phyloP scores from a whole-genome alignment of 768 basidiomycete genomes.

The Gymnopilus dilepis region DNA sequence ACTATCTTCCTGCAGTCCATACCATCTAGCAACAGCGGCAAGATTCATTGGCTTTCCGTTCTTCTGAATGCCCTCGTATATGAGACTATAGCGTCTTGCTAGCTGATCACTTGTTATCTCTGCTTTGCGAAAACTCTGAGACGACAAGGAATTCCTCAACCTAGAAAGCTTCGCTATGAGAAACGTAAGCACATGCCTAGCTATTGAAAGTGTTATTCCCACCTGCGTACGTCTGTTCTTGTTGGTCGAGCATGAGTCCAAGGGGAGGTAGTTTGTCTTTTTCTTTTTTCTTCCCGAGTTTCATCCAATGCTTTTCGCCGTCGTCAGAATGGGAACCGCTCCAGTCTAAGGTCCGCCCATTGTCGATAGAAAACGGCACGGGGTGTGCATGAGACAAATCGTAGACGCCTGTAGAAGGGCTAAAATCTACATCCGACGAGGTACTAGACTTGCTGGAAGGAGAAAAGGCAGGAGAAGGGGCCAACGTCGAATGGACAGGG shows the following conservation, averaged over 20 bases:
- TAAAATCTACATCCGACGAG: constrained; percentile 67
- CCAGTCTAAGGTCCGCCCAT: constrained; percentile 79
- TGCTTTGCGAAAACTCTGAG: constrained; percentile 67
- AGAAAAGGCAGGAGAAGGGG: constrained; percentile 28
- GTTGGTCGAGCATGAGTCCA: constrained; percentile 57
- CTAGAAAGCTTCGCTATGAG: constrained; percentile 59
- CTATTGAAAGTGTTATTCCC: constrained; percentile 10
- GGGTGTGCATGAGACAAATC: constrained; percentile 54
- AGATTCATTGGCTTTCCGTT: constrained; percentile 46
- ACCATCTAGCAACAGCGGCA: constrained; percentile 63
- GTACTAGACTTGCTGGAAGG: constrained; percentile 28
- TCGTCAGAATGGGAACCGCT: constrained; percentile 59
- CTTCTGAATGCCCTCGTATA: constrained; percentile 45
- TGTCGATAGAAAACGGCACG: constrained; percentile 70
- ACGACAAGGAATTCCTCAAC: constrained; percentile 53
- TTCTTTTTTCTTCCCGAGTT: constrained; percentile 63
- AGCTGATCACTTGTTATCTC: constrained; percentile 69
- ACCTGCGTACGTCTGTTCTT: constrained; percentile 66
- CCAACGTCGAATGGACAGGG: constrained; percentile 30
- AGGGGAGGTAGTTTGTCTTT: constrained; percentile 53
- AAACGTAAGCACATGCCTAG: background rate
- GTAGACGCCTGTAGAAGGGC: constrained; percentile 58
- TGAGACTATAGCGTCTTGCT: constrained; percentile 63
- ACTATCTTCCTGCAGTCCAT: constrained; percentile 51
- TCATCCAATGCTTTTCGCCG: constrained; percentile 69